Conservation (phyloP, 2,329 filamentous ascomycete genomes). For the Verticillium nonalfalfae region DNA sequence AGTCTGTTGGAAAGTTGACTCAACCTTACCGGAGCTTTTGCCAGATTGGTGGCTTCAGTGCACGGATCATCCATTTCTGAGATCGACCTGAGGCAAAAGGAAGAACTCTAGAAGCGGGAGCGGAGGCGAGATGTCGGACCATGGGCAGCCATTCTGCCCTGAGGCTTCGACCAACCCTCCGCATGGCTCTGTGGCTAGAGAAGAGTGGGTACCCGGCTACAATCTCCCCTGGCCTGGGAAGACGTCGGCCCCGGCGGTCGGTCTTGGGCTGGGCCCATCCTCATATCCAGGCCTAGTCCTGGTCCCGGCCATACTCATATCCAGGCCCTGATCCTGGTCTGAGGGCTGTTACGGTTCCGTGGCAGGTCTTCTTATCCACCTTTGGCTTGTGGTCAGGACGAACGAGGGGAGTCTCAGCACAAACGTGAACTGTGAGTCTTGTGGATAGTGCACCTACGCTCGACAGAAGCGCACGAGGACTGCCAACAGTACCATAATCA, state of each 20-base stretch:
- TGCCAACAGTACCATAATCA: too few relatives aligned
- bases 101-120: conserved; percentile 2
- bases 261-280: not conserved
- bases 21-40: not conserved
- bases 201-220: not conserved
- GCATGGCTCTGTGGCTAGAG: not conserved
- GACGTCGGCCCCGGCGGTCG: not conserved
- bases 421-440: not conserved
- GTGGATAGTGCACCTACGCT: not conserved
- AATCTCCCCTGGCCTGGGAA: not conserved
- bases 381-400: not conserved
- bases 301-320: not conserved
- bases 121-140: not conserved
- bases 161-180: not conserved
- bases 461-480: not conserved
- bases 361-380: not conserved
- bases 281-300: not conserved
- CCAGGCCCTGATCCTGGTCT: not conserved
- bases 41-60: not conserved
- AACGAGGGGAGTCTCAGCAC: not conserved
- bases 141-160: conserved; percentile 3
- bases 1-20: not conserved
- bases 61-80: not conserved
- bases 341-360: not conserved
- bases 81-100: conserved; percentile 1